Evolutionary conservation across 768 basidiomycete genomes (phyloP).

Genomic region (Suillus discolor): DNA sequence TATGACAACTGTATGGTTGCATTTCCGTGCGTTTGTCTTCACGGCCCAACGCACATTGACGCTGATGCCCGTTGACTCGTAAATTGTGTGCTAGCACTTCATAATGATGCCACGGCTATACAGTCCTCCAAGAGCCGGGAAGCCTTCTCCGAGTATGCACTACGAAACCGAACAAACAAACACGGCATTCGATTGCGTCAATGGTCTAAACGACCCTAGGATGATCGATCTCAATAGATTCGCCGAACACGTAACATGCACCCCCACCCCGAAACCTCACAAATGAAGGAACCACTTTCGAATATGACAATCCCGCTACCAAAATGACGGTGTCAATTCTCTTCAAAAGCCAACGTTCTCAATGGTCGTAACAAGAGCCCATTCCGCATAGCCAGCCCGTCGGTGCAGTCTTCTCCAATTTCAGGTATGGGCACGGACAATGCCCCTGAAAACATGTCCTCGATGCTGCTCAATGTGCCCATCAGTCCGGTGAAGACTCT

Average conservation of each 20-base stretch:
- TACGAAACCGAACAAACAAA: neutral
- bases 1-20: neutral
- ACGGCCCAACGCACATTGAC: neutral
- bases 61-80: neutral
- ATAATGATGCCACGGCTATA: neutral
- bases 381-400: neutral
- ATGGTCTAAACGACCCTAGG: neutral
- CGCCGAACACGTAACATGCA: neutral
- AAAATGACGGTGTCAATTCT: neutral
- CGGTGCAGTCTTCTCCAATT: neutral
- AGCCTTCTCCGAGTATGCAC: neutral
- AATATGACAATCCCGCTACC: neutral
- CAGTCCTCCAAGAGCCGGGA: neutral
- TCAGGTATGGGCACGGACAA: neutral
- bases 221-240: neutral
- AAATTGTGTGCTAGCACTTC: neutral
- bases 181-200: neutral
- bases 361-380: neutral
- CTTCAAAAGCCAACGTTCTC: neutral
- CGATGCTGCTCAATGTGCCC: neutral
- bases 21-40: neutral
- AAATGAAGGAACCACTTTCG: neutral
- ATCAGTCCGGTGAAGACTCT: constrained; percentile 2
- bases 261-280: neutral
- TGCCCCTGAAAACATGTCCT: neutral